Evolutionary conservation across 805 yeast species (phyloP).

Genomic region (Ogataea zsoltii): DNA sequence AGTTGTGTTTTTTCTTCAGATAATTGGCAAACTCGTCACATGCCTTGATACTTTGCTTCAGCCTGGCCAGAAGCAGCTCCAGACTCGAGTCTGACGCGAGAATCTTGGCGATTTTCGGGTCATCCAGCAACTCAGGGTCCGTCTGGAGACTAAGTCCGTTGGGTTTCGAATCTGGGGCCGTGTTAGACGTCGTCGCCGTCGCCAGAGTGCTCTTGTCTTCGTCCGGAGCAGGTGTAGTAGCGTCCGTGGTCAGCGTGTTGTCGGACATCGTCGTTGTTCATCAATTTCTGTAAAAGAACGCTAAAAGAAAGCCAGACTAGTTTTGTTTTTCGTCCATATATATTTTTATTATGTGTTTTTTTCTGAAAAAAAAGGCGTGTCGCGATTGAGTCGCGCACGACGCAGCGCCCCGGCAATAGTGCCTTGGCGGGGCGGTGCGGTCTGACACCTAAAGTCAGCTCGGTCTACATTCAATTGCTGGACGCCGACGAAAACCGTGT

Average conservation of each 20-base stretch:
- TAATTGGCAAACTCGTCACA: conserved; percentile 85
- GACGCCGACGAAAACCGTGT: no score
- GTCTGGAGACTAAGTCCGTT: conserved; percentile 10
- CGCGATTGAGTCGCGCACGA: conserved; percentile 5
- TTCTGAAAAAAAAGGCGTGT: neutral
- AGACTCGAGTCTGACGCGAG: conserved; percentile 74
- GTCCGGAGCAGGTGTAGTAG: neutral
- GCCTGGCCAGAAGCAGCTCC: conserved; percentile 66
- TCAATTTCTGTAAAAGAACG: neutral
- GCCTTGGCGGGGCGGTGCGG: no score
- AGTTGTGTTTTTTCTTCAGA: conserved; percentile 71
- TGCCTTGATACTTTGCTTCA: conserved; percentile 77
- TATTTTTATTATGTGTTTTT: neutral
- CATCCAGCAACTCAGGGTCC: conserved; percentile 43
- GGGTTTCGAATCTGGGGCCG: neutral
- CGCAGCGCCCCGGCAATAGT: no score
- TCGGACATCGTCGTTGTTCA: neutral
- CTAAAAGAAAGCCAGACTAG: neutral
- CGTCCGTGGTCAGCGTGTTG: conserved; percentile 1
- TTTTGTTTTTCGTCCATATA: neutral
- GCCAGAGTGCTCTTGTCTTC: neutral
- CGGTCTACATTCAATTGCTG: no score
- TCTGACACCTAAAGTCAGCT: no score
- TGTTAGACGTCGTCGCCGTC: neutral
- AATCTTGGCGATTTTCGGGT: conserved; percentile 51